Percentiles rank a stretch among this genome's conserved stretches.
phyloP scores from a whole-genome alignment of 192 early-diverging fungal species.

The Umbelopsis sp. region DNA sequence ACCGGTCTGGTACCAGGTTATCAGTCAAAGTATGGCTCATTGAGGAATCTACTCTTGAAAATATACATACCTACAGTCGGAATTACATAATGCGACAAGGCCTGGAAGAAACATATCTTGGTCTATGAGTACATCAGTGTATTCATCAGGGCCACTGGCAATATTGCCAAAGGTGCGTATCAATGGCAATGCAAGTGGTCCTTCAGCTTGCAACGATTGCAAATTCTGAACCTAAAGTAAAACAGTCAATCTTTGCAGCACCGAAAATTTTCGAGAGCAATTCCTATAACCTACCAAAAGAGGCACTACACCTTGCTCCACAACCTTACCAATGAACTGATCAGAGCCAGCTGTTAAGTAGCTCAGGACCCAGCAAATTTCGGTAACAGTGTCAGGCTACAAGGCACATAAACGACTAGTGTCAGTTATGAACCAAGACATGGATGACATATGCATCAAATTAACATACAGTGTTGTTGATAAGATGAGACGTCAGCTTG shows the following conservation, averaged over 20 bases:
- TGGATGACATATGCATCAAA: too few relatives aligned
- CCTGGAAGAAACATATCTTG: constrained; percentile 52
- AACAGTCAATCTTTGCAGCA: neutral
- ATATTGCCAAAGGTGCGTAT: constrained; percentile 71
- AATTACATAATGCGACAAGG: constrained; percentile 48
- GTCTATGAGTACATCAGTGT: constrained; percentile 51
- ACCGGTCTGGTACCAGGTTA: constrained; percentile 45
- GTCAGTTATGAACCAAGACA: too few relatives aligned
- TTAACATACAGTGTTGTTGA: constrained; percentile 43
- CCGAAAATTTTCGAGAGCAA: too few relatives aligned
- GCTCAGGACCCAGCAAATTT: constrained; percentile 68
- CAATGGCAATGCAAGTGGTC: constrained; percentile 55
- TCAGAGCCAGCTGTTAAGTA: constrained; percentile 62
- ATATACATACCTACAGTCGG: constrained; percentile 49
- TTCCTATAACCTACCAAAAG: constrained; percentile 28
- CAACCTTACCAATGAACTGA: constrained; percentile 48
- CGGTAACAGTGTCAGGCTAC: constrained; percentile 55
- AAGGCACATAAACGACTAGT: neutral
- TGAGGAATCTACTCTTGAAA: neutral
- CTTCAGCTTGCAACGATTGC: constrained; percentile 38
- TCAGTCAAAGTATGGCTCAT: neutral
- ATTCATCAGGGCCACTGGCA: constrained; percentile 63
- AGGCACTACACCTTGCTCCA: constrained; percentile 39
- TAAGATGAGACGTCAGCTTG: constrained; percentile 54
- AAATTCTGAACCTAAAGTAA: constrained; percentile 42